Base-by-base conservation (phyloP, 352 stramenopile genomes). In the Phytophthora agathidicida region DNA sequence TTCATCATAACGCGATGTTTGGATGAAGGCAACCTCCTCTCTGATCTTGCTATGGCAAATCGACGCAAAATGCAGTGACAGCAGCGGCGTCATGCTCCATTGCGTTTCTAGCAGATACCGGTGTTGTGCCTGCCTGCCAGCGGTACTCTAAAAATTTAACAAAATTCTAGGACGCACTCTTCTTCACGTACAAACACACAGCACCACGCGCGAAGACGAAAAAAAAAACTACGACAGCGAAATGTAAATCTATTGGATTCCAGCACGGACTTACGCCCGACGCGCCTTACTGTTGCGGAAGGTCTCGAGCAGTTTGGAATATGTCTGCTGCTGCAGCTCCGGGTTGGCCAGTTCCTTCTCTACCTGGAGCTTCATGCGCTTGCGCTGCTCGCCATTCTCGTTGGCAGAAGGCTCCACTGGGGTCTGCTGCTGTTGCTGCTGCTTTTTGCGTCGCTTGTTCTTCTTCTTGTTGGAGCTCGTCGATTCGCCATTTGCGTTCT, bases 391-490 rank as follows among this genome's bases (percentile, higher is more conserved):
- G 11, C 65, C 62, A 41, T 71, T 57, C 9, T 77, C 61, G 7
- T 58, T 68, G 24, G 28, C 46, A 7, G 11, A 38, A 17, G 58
- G 30, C 37, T 68, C 63, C 27, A 27, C 8, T 22, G 31, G 30
- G 13, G 36, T 42, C 22, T 65, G 47, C 2, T 42, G 26, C 42
- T 75, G 68, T 24, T 77, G 61, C 31, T 69, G 54, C 44, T 71
- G 42, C 49, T 86, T 86, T 60, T 86, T 88, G 37, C 81, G 78
- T 63, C 80, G 82, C 66, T 91, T 89, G 56, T 66, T 75, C 50
- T 78, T 71, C 56, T 76, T 85, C 68, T 84, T 82, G 55, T 73
- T 72, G 8, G 49, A 32, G 22, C n/a, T 37, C 16, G 48, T 31
- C 8, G 28, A 9, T 11, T 60, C 55, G 14, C 35, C 37, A 9